A percentile compares a stretch with the other conserved stretches of the same genome.
Evolutionary conservation across 768 basidiomycete species (phyloP).

Genomic region (Porphyrellus cyaneotinctus): DNA sequence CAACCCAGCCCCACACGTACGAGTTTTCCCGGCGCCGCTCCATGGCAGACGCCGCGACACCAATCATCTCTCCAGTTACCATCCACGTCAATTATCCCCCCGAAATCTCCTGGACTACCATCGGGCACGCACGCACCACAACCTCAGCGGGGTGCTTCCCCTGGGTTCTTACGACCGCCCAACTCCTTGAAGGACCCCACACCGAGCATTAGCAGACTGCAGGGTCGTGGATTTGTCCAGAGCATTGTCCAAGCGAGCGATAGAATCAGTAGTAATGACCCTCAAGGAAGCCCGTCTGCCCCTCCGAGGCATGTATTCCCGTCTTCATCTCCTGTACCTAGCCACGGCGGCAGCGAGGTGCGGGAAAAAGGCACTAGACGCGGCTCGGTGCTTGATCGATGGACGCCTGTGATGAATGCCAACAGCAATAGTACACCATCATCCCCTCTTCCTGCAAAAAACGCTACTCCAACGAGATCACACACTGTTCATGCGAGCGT

Average conservation of each 20-base stretch:
- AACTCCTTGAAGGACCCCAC: slow-evolving; percentile 65
- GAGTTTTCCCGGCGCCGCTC: slow-evolving; percentile 14
- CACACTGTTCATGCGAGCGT: slow-evolving; percentile 34
- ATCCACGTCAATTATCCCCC: slow-evolving; percentile 24
- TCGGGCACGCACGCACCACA: slow-evolving; percentile 41
- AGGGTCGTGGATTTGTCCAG: slow-evolving; percentile 85
- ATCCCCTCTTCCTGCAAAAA: slow-evolving; percentile 35
- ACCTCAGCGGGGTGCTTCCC: slow-evolving; percentile 44
- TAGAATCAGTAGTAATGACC: slow-evolving; percentile 39
- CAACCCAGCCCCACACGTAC: slow-evolving; percentile 16
- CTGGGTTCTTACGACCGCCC: slow-evolving; percentile 50
- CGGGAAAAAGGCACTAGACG: slow-evolving; percentile 36
- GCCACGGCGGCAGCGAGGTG: slow-evolving; percentile 32
- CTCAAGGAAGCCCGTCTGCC: slow-evolving; percentile 33
- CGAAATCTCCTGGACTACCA: slow-evolving; percentile 29
- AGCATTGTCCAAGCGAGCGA: slow-evolving; percentile 72
- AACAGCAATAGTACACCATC: slow-evolving; percentile 33
- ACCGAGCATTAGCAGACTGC: slow-evolving; percentile 76
- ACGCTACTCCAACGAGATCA: slow-evolving; percentile 38
- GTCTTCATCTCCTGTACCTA: slow-evolving; percentile 30
- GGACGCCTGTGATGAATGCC: slow-evolving; percentile 45
- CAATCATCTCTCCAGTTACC: slow-evolving; percentile 33
- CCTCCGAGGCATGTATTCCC: slow-evolving; percentile 26
- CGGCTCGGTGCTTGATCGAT: slow-evolving; percentile 65
- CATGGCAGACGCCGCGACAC: slow-evolving; percentile 25